A percentile compares a stretch with the other conserved stretches of the same genome.
Conservation (phyloP, 768 basidiomycete genomes). For the Trametes cingulata region DNA sequence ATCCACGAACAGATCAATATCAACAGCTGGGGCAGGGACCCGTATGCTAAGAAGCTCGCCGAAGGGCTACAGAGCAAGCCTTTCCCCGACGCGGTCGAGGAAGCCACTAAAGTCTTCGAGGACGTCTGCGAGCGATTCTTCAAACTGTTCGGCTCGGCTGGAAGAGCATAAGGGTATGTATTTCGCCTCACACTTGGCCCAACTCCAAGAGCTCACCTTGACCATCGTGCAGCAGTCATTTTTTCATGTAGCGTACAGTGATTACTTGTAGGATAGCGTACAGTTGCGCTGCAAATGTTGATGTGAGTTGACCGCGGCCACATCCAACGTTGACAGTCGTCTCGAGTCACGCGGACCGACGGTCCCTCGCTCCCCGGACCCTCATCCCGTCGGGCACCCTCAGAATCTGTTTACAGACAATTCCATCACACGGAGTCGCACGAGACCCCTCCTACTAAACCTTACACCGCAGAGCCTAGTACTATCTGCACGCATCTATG, state of each 20-base stretch:
- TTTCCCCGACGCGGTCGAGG: conserved; percentile 48
- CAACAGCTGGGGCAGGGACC: conserved; percentile 49
- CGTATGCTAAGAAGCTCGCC: conserved; percentile 40
- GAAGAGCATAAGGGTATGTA: conserved; percentile 35
- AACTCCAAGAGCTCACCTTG: too few relatives aligned
- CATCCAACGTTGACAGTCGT: too few relatives aligned
- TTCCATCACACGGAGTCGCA: background rate
- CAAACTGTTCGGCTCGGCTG: conserved; percentile 41
- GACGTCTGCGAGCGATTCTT: conserved; percentile 44
- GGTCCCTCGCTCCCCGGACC: too few relatives aligned
- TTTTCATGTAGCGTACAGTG: too few relatives aligned
- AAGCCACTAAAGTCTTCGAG: conserved; percentile 45
- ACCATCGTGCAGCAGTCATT: too few relatives aligned
- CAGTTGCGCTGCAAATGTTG: too few relatives aligned
- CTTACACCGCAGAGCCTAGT: too few relatives aligned
- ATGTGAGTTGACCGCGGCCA: too few relatives aligned
- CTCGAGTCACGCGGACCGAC: background rate
- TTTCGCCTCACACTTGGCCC: background rate
- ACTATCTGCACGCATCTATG: too few relatives aligned
- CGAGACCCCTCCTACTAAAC: background rate
- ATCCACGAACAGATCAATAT: conserved; percentile 37
- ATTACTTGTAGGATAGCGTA: too few relatives aligned
- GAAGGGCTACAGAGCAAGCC: conserved; percentile 37
- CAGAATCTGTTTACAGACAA: background rate
- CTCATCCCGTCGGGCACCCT: background rate